These are phyloP conservation scores for Westerdykella ornata DNA, from an alignment of 2,329 filamentous ascomycete species.

Conservation along the genomic window DNA sequence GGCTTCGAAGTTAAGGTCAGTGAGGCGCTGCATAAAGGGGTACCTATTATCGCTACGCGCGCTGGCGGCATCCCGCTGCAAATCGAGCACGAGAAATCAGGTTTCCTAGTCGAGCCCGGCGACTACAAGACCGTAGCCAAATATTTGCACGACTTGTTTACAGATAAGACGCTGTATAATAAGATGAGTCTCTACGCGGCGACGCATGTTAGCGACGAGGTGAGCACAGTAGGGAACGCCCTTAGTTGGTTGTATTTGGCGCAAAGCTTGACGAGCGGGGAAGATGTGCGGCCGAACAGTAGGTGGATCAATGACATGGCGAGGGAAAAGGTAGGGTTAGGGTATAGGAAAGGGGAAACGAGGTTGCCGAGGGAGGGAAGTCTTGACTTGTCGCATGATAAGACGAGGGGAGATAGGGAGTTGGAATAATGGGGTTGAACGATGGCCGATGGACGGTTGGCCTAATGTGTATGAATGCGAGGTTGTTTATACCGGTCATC, in stretches of 20 bases:
- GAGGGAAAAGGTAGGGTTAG: slow-evolving; percentile 55
- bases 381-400: slow-evolving; percentile 6
- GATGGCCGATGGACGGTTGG: slow-evolving; percentile 30
- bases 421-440: no score
- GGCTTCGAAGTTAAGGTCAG: slow-evolving; percentile 85
- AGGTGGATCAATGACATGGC: slow-evolving; percentile 71
- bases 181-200: slow-evolving; percentile 60
- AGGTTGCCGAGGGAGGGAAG: slow-evolving; percentile 46
- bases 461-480: slow-evolving; percentile 2
- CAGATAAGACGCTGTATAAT: slow-evolving; percentile 56
- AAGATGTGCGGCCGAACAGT: slow-evolving; percentile 52
- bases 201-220: slow-evolving; percentile 68
- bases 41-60: slow-evolving; percentile 67
- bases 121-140: slow-evolving; percentile 64
- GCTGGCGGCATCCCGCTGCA: slow-evolving; percentile 78
- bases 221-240: slow-evolving; percentile 72
- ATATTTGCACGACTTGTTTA: slow-evolving; percentile 61
- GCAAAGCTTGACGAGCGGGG: slow-evolving; percentile 55
- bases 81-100: slow-evolving; percentile 63
- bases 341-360: slow-evolving; percentile 55
- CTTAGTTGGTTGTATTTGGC: slow-evolving; percentile 71
- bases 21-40: slow-evolving; percentile 72
- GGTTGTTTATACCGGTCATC: slow-evolving; percentile 10
- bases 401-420: no score
- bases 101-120: slow-evolving; percentile 65